Evolutionary conservation across 371 early-diverging fungal species (phyloP), one percentile per base, ranked within the genome.

Genomic region (Ordospora colligata): DNA sequence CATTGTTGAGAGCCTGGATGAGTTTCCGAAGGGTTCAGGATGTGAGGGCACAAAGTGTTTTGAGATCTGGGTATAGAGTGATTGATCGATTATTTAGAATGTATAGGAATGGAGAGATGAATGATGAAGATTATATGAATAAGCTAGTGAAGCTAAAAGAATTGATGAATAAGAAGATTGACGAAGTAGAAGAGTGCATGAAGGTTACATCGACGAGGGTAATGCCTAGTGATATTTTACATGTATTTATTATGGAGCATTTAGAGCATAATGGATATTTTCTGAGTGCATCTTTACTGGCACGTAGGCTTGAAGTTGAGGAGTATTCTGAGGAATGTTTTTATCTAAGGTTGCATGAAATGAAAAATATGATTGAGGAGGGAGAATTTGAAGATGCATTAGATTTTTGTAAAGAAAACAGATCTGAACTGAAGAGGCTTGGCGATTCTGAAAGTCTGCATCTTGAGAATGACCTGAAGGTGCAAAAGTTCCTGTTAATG

Each of bases 41-140:
- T 32, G 62, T 37, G 10, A 71, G 46, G 37, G 46, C 32, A 71
- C 17, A n/a, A 14, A 71, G 45, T 47, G 58, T 58, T 37, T 37
- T 71, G 11, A 71, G 47, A 45, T 42, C 49, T 12, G 58, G 43
- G 25, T 58, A 37, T 32, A 50, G 44, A 45, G 32, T 47, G 19
- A 71, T 71, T 23, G 72, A 71, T 8, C 53, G 62, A 37, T 58
- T 71, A 17, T 71, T 71, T 58, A 17, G 21, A 14, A 47, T 71
- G 46, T 25, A 71, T 32, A 71, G 47, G 32, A 14, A n/a, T 42
- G 42, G 66, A 45, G 32, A 62, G 19, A 71, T 51, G 43, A 62
- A 42, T n/a, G 46, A 19, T 43, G 37, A 45, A 45, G 63, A 71
- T n/a, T 58, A 58, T 7, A 44, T 58, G 23, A 27, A 54, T 43